phyloP scores from a whole-genome alignment of 179 eudicot species.

The Beta corolliflora region DNA sequence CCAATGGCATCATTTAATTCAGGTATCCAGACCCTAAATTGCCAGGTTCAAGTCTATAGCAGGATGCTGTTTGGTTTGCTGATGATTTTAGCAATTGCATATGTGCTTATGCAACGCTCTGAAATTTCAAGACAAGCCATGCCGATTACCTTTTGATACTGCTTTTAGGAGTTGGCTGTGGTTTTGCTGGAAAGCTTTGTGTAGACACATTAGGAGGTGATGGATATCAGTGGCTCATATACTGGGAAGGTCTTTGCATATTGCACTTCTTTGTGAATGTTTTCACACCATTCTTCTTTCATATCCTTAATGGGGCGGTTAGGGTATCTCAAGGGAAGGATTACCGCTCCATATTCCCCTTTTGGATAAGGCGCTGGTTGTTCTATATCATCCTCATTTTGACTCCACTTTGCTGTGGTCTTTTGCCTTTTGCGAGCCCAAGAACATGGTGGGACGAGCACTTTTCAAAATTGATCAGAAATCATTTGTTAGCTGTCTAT shows the following conservation, averaged over 20 bases:
- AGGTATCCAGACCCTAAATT: slow-evolving; percentile 51
- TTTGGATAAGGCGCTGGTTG: slow-evolving; percentile 57
- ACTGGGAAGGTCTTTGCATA: slow-evolving; percentile 67
- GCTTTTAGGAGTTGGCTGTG: slow-evolving; percentile 64
- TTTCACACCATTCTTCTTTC: slow-evolving; percentile 45
- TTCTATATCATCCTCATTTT: slow-evolving; percentile 43
- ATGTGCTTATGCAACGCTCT: slow-evolving; percentile 66
- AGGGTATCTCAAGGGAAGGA: slow-evolving; percentile 34
- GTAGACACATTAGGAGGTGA: slow-evolving; percentile 89
- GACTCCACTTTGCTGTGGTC: slow-evolving; percentile 68
- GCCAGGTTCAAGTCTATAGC: slow-evolving; percentile 69
- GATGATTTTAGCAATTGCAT: slow-evolving; percentile 53
- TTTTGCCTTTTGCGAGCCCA: slow-evolving; percentile 71
- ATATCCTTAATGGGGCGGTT: slow-evolving; percentile 64
- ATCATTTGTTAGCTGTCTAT: slow-evolving; percentile 29
- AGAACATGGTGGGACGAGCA: slow-evolving; percentile 88
- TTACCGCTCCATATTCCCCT: slow-evolving; percentile 38
- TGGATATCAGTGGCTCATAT: slow-evolving; percentile 71
- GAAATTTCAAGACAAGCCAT: slow-evolving; percentile 61
- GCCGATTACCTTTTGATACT: slow-evolving; percentile 82
- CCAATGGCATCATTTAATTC: slow-evolving; percentile 68
- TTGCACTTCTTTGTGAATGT: slow-evolving; percentile 64
- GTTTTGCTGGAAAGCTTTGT: slow-evolving; percentile 74
- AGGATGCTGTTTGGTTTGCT: slow-evolving; percentile 68
- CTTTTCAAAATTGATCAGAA: slow-evolving; percentile 37